Conservation (phyloP, 805 yeast genomes). For the Myxozyma vanderwaltii region DNA sequence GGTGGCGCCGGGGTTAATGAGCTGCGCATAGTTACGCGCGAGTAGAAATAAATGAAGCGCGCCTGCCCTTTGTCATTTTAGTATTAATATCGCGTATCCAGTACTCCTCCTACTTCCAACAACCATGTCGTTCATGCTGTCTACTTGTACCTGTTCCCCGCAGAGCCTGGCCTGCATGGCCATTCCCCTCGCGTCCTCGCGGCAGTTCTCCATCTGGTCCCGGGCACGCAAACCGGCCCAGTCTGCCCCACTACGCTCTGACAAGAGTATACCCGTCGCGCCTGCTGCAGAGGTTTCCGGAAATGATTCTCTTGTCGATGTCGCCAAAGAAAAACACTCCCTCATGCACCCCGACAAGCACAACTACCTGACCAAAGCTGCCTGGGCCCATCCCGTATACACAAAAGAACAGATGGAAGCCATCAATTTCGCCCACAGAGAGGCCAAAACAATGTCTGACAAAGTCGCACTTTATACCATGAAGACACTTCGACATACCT, state of each 20-base stretch:
- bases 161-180: not conserved
- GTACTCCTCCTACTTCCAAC: too few relatives aligned
- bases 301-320: not conserved
- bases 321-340: slow-evolving; percentile 2
- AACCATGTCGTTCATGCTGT: not conserved
- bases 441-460: slow-evolving; percentile 53
- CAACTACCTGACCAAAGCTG: slow-evolving; percentile 27
- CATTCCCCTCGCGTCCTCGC: not conserved
- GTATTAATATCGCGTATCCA: too few relatives aligned
- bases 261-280: slow-evolving; percentile 4
- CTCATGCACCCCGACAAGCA: slow-evolving; percentile 27
- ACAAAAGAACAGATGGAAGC: slow-evolving; percentile 44
- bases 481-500: slow-evolving; percentile 50
- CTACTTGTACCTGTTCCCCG: not conserved
- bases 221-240: not conserved
- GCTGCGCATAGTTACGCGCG: too few relatives aligned
- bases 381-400: slow-evolving; percentile 51
- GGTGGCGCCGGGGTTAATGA: too few relatives aligned
- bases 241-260: not conserved
- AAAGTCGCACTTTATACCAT: slow-evolving; percentile 54
- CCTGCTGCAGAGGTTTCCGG: not conserved
- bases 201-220: slow-evolving; percentile 8
- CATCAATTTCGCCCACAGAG: slow-evolving; percentile 56
- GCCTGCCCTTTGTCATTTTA: too few relatives aligned
- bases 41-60: too few relatives aligned